phyloP scores from a whole-genome alignment of 2,329 filamentous ascomycete species.

The Botryotinia convoluta region DNA sequence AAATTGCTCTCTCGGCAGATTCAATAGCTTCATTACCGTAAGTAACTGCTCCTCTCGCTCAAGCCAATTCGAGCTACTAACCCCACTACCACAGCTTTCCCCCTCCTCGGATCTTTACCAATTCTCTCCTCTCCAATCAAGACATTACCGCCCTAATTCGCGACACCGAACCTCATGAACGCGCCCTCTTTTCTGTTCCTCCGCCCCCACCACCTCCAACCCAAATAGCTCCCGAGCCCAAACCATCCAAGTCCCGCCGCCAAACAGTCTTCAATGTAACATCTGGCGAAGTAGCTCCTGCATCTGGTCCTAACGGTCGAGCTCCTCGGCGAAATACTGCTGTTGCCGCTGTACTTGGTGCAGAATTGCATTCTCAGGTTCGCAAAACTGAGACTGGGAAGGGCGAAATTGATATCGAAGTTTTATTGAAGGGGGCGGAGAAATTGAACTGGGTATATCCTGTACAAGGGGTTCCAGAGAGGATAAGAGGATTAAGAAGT shows the following conservation, averaged over 20 bases:
- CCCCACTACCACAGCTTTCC: constrained; percentile 63
- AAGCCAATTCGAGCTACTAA: constrained; percentile 7
- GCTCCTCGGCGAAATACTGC: constrained; percentile 72
- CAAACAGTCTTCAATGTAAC: constrained; percentile 67
- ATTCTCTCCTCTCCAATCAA: constrained; percentile 80
- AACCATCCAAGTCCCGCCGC: constrained; percentile 43
- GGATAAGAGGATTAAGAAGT: constrained; percentile 68
- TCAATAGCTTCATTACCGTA: constrained; percentile 75
- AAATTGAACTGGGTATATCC: constrained; percentile 88
- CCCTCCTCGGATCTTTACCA: constrained; percentile 90
- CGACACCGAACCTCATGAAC: constrained; percentile 91
- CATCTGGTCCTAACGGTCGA: constrained; percentile 47
- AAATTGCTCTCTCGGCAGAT: constrained; percentile 72
- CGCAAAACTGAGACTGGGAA: constrained; percentile 50
- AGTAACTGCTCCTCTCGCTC: constrained; percentile 32
- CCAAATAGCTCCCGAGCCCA: constrained; percentile 46
- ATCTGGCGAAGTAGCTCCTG: constrained; percentile 56
- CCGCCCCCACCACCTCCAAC: constrained; percentile 48
- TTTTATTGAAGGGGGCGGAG: constrained; percentile 81
- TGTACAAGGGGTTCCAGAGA: constrained; percentile 72
- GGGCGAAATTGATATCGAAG: constrained; percentile 80
- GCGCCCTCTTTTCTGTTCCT: constrained; percentile 90
- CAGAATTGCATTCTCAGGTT: constrained; percentile 81
- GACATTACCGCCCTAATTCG: constrained; percentile 95
- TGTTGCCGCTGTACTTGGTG: constrained; percentile 84